phyloP scores from a whole-genome alignment of 2,329 filamentous ascomycete species.

The Cladosporium velox region DNA sequence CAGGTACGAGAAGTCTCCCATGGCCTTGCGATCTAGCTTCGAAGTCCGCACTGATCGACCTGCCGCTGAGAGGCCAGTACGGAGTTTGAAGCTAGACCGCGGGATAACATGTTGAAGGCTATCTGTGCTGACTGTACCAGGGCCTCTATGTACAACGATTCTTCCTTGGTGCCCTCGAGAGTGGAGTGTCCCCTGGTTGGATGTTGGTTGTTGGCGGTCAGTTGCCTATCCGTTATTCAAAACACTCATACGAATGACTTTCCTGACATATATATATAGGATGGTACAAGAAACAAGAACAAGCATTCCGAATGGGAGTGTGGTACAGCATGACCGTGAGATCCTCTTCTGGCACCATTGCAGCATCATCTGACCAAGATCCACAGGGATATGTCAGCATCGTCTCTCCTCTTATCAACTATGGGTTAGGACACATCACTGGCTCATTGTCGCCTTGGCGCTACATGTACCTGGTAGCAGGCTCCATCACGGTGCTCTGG shows the following conservation, averaged over 20 bases:
- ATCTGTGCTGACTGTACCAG: conserved; percentile 54
- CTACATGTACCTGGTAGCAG: conserved; percentile 49
- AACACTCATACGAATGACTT: neutral
- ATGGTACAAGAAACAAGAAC: conserved; percentile 34
- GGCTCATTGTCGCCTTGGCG: conserved; percentile 38
- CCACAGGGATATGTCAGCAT: conserved; percentile 46
- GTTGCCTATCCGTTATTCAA: too few relatives aligned
- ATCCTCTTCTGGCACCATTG: neutral
- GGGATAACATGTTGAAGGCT: neutral
- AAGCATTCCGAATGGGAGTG: conserved; percentile 32
- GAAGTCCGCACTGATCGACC: too few relatives aligned
- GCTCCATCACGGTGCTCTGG: conserved; percentile 46
- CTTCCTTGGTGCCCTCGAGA: conserved; percentile 68
- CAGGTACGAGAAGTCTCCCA: conserved; percentile 43
- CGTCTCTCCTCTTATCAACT: conserved; percentile 52
- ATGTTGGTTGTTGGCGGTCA: conserved; percentile 74
- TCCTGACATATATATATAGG: conserved; percentile 13
- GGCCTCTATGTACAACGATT: conserved; percentile 80
- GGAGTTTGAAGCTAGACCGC: too few relatives aligned
- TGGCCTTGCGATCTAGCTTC: too few relatives aligned
- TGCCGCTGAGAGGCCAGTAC: too few relatives aligned
- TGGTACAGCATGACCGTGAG: conserved; percentile 41
- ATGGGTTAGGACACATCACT: conserved; percentile 49
- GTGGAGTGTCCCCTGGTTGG: conserved; percentile 66
- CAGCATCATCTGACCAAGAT: neutral